A percentile compares a stretch with the other conserved stretches of the same genome.
phyloP scores from a whole-genome alignment of 1,284 basidiomycete species.

The Leccinum pachyderme region DNA sequence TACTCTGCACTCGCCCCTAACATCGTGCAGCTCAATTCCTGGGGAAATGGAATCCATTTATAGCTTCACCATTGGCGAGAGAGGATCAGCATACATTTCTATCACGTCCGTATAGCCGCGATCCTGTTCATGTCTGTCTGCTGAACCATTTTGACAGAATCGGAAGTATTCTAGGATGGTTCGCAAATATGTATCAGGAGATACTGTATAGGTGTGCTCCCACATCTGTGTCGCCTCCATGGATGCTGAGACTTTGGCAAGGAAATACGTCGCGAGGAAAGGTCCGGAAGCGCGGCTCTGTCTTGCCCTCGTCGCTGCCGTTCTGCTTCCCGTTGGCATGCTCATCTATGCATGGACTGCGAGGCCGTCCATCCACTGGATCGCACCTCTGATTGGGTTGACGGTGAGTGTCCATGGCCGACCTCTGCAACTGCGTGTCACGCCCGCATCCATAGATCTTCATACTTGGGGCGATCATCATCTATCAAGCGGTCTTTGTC shows the following conservation, averaged over 20 bases:
- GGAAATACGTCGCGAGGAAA: conserved; percentile 37
- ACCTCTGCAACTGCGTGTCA: neutral
- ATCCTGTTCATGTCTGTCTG: neutral
- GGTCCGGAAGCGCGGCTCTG: conserved; percentile 67
- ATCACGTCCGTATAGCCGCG: conserved; percentile 39
- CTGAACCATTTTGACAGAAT: conserved; percentile 22
- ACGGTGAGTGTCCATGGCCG: conserved; percentile 32
- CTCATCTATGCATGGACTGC: conserved; percentile 50
- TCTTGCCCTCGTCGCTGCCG: conserved; percentile 51
- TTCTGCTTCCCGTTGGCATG: conserved; percentile 53
- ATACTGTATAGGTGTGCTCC: conserved; percentile 40
- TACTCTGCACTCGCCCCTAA: neutral
- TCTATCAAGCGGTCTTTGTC: conserved; percentile 66
- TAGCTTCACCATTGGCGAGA: conserved; percentile 47
- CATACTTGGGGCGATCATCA: conserved; percentile 54
- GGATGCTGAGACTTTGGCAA: conserved; percentile 11
- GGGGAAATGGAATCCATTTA: conserved; percentile 52
- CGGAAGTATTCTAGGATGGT: conserved; percentile 29
- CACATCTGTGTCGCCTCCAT: conserved; percentile 5
- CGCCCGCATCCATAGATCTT: conserved; percentile 40
- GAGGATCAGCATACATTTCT: conserved; percentile 50
- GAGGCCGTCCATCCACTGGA: conserved; percentile 35
- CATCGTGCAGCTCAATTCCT: conserved; percentile 42
- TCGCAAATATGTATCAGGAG: conserved; percentile 44
- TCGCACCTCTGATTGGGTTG: conserved; percentile 44